Evolutionary conservation across 2,329 filamentous ascomycete genomes (phyloP).

Genomic region (Geosmithia putterillii): DNA sequence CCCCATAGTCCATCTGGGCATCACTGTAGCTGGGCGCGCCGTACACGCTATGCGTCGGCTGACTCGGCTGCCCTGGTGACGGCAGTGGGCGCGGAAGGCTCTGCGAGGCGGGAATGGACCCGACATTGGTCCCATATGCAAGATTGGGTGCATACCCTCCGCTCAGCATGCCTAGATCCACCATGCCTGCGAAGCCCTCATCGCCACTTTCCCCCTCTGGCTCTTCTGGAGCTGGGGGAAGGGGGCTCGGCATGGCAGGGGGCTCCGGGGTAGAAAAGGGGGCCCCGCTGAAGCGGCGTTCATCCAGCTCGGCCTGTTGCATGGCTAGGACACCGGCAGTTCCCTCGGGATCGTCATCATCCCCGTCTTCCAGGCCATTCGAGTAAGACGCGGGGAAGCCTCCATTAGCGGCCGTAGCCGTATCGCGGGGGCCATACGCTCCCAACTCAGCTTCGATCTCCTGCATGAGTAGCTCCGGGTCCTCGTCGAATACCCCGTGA

Average conservation of each 20-base stretch:
- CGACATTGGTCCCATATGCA: conserved; percentile 35
- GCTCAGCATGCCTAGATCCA: conserved; percentile 65
- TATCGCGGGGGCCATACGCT: conserved; percentile 13
- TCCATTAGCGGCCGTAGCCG: conserved; percentile 31
- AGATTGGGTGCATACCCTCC: conserved; percentile 52
- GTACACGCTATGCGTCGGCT: conserved; percentile 11
- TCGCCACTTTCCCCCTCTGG: conserved; percentile 50
- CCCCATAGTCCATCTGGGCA: conserved; percentile 73
- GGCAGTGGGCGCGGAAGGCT: conserved; percentile 36
- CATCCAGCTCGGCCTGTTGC: conserved; percentile 72
- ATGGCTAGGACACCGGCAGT: conserved; percentile 75
- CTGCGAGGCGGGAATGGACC: conserved; percentile 23
- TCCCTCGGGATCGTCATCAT: conserved; percentile 82
- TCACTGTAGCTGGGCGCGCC: conserved; percentile 32
- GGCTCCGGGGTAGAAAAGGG: conserved; percentile 18
- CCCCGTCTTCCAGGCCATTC: conserved; percentile 34
- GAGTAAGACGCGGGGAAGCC: conserved; percentile 33
- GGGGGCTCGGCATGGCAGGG: conserved; percentile 17
- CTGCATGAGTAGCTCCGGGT: conserved; percentile 42
- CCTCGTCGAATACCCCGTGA: conserved; percentile 24
- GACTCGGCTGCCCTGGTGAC: conserved; percentile 23
- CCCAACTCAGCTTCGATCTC: conserved; percentile 45
- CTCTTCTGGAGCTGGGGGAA: conserved; percentile 37
- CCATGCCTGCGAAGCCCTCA: conserved; percentile 48
- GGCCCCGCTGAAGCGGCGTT: conserved; percentile 32